Conservation (phyloP, 2,329 filamentous ascomycete genomes). For the Xylariaceae sp. region DNA sequence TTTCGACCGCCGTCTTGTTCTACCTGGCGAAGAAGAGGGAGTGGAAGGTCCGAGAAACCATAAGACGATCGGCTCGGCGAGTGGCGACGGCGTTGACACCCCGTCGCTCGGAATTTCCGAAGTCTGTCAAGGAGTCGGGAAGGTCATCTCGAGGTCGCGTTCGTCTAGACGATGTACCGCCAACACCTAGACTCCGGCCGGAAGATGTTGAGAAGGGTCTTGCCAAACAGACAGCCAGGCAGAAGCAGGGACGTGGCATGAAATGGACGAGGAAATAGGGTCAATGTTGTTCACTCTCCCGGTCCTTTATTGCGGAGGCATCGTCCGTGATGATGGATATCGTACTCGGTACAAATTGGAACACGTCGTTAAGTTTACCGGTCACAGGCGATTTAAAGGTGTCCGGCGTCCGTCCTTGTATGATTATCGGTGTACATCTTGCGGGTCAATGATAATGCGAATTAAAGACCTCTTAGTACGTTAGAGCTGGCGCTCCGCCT, state of each 20-base stretch:
- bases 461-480: conserved; percentile 55
- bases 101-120: conserved; percentile 57
- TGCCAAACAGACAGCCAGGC: conserved; percentile 28
- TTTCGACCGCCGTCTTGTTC: conserved; percentile 64
- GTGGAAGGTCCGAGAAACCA: conserved; percentile 71
- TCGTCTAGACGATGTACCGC: conserved; percentile 54
- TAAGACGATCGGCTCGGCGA: conserved; percentile 63
- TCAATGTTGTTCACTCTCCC: not conserved
- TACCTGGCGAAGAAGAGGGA: conserved; percentile 80
- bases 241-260: conserved; percentile 23
- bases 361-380: not conserved
- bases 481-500: conserved; percentile 74
- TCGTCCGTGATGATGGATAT: not conserved
- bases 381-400: conserved; percentile 1
- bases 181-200: conserved; percentile 51
- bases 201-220: conserved; percentile 59
- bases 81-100: conserved; percentile 62
- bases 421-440: conserved; percentile 6
- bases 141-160: conserved; percentile 38
- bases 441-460: conserved; percentile 43
- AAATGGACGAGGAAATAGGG: conserved; percentile 28
- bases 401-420: conserved; percentile 2
- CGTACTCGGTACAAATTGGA: not conserved
- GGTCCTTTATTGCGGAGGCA: no score
- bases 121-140: conserved; percentile 46